phyloP scores from a whole-genome alignment of 1,139 yeast genomes.

The Starmera stellimalicola region DNA sequence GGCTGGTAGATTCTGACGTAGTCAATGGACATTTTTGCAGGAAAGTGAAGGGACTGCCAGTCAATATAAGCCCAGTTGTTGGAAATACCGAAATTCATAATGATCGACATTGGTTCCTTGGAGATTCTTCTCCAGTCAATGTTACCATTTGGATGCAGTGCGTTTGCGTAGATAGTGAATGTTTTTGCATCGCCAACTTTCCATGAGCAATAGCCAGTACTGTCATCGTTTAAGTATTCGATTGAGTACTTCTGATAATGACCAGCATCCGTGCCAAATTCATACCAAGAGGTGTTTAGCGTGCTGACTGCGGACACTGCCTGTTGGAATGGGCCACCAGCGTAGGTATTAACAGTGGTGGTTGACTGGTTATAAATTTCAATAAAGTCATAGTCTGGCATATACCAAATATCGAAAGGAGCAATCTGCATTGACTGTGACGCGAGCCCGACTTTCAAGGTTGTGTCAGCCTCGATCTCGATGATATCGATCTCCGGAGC shows the following conservation, averaged over 20 bases:
- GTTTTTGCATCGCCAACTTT: constrained; percentile 49
- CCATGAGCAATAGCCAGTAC: constrained; percentile 44
- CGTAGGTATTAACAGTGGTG: constrained; percentile 43
- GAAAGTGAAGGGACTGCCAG: constrained; percentile 46
- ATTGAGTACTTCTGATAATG: constrained; percentile 43
- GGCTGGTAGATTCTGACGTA: constrained; percentile 58
- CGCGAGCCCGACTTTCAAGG: constrained; percentile 35
- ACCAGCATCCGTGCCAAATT: constrained; percentile 30
- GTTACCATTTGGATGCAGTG: constrained; percentile 52
- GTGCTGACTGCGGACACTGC: constrained; percentile 47
- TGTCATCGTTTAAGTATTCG: constrained; percentile 36
- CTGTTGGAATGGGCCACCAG: constrained; percentile 56
- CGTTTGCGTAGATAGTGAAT: constrained; percentile 35
- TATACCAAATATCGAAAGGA: constrained; percentile 55
- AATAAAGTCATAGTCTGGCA: constrained; percentile 45
- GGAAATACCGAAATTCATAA: constrained; percentile 50
- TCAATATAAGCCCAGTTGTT: constrained; percentile 57
- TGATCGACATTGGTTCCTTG: constrained; percentile 55
- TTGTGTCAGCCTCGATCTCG: constrained; percentile 46
- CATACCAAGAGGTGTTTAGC: constrained; percentile 48
- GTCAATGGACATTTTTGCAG: constrained; percentile 40
- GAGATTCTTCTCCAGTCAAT: constrained; percentile 50
- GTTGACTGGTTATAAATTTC: constrained; percentile 37
- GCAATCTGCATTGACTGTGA: constrained; percentile 56
- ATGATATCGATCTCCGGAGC: constrained; percentile 58